Base-by-base conservation (phyloP, 208 protist species). In the Tetramitus jugosus region DNA sequence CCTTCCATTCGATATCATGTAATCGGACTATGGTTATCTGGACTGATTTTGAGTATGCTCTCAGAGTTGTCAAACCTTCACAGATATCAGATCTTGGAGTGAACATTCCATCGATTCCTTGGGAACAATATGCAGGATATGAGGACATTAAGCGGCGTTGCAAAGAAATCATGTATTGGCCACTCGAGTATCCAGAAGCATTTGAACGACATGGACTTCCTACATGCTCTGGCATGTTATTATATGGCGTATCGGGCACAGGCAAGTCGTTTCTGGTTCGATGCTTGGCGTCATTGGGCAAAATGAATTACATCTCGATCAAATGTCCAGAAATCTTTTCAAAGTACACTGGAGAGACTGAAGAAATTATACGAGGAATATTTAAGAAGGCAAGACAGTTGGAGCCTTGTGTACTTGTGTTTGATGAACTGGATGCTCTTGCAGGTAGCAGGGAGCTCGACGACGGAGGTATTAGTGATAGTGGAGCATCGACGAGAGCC, bases 241-340 rank as follows among this genome's bases (percentile, higher is more conserved):
- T 96, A 77, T 99, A 99, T 85, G 98, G 98, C 42, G 97, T 96
- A 6, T 96, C 97, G 43, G 97, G 97, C 56, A 98, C 95, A 84
- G 96, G 96, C 87, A 99, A 99, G 88, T 99, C 96, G 42, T 89
- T 99, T 29, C 84, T 99, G n/a, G 91, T 90, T 42, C 95, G 95
- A 84, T 91, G 95, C 71, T 94, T 98, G 76, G 97, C 97, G 65
- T 98, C 96, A 65, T 94, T 99, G 82, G 98, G 96, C 87, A 93
- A 98, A 87, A 95, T 97, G 71, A 99, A 99, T 90, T 99, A 99
- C 87, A 99, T 99, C 84, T 98, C 94, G 23, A 97, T 99, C 84
- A 99, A 99, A 90, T 98, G 89, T 8, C 88, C 89, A 8, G 89
- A 94, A 83, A 49, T 97, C 17, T 92, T 96, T 64, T 86, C 72